Base-by-base conservation (phyloP, 1,284 basidiomycete genomes). In the Cryptococcus floricola region DNA sequence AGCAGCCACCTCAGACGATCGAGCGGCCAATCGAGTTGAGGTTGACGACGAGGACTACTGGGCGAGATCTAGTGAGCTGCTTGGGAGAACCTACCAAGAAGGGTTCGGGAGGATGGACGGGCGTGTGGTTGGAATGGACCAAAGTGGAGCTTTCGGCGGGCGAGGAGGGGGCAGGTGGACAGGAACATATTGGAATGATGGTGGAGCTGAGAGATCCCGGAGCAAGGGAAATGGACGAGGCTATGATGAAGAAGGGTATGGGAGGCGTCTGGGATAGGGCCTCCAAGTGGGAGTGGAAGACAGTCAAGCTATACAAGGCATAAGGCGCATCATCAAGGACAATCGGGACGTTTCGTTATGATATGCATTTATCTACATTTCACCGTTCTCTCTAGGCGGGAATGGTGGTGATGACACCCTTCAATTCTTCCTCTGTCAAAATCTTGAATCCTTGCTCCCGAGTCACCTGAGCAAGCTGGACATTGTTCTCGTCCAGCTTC, bases 401-500 rank as follows among this genome's bases (percentile, higher is more conserved):
- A 48, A 75, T 63, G 48, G 60, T 64, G 59, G 91, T 88, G 59
- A 94, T 91, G 53, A 91, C 82, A 60, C 82, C 83, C 80, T 91
- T 87, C 73, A 95, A 79, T 68, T 82, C 80, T 39, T 81, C 81
- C 74, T 91, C 89, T 63, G 85, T 81, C 61, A 96, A 74, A 64
- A 95, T 94, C 77, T 89, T 83, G 76, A 93, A 95, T 34, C 91
- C 91, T 54, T 82, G 83, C 47, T 79, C 81, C 47, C 78, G 75
- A 55, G 90, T 91, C 18, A 94, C 88, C 87, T 89, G 65, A 52
- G 95, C 94, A 23, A 99, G 82, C 78, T 98, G 95, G 23, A 99
- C 93, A 69, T 98, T 98, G 80, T 96, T 90, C 71, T 96, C 90
- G 77, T 97, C 92, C 42, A 98, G 83, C 77, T 95, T 95, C 81